These are phyloP conservation scores for Bombardia bombarda DNA, from an alignment of 495 filamentous ascomycete genomes.

Conservation along the genomic window DNA sequence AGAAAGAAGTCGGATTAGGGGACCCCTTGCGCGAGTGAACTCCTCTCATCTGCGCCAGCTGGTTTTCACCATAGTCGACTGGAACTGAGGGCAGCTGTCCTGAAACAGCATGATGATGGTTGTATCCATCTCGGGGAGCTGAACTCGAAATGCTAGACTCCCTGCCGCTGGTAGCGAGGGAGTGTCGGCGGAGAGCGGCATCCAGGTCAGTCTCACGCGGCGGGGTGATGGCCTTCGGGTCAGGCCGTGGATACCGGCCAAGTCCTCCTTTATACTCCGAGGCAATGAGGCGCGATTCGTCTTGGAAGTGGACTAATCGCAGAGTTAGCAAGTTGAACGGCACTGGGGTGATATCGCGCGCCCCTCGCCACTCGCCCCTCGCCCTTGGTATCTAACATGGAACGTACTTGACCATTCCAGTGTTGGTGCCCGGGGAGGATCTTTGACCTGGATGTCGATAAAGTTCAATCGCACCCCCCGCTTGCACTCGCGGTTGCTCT, in stretches of 20 bases:
- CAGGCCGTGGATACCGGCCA: constrained; percentile 58
- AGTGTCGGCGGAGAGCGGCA: not conserved
- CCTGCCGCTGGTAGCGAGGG: not conserved
- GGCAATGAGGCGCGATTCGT: constrained; percentile 86
- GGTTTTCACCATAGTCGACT: constrained; percentile 2
- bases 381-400: too few relatives aligned
- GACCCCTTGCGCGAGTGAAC: constrained; percentile 8
- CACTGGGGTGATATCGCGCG: not conserved
- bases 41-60: constrained; percentile 16
- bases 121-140: not conserved
- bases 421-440: constrained; percentile 58
- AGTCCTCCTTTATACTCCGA: constrained; percentile 84
- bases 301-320: constrained; percentile 57
- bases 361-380: too few relatives aligned
- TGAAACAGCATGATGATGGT: not conserved
- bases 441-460: constrained; percentile 71
- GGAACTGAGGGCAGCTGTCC: not conserved
- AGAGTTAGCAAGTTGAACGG: constrained; percentile 3
- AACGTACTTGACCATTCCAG: constrained; percentile 57
- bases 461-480: constrained; percentile 87
- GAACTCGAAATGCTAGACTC: not conserved
- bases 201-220: constrained; percentile 16
- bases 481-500: constrained; percentile 78
- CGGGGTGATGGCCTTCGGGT: constrained; percentile 20
- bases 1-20: not conserved